Evolutionary conservation across 2,329 filamentous ascomycete genomes (phyloP), one percentile per base, ranked within the genome.

Genomic region (Microcyclospora pomicola): DNA sequence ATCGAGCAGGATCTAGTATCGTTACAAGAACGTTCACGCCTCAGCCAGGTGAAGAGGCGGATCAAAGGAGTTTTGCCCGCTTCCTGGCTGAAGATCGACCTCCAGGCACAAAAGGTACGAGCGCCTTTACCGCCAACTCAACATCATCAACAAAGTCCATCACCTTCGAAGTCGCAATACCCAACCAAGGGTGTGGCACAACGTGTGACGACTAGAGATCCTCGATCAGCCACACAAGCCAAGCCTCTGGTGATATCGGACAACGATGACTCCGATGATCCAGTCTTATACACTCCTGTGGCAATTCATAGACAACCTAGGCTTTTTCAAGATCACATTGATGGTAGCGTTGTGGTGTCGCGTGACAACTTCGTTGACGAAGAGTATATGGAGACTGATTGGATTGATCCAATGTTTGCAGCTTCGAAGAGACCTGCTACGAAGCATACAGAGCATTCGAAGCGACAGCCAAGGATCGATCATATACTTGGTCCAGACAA

Each of bases 31-130:
- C 19, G 19, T 24, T 24, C 19, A 24, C 19, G 19, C 19, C 19
- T 24, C 19, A 24, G 19, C 19, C 19, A 53, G 27, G 59, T 61
- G 31, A 51, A 55, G 9, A 63, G 56, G 38, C 59, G 58, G 29
- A 69, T 69, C 34, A 64, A 55, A 50, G 66, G 66, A 10, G 66
- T 69, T 6, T 49, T 69, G 13, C 66, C 66, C 16, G 66, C 66
- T 24, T 69, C 66, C 1, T 69, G 65, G 64, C 47, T 69, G 36
- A 65, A 60, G 36, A 59, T 69, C 19, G 66, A 69, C 42, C 50
- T 54, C n/a, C 55, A 62, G 30, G 43, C 49, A 12, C 49, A 50
- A 28, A 42, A 43, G 32, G 19, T 40, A 36, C 41, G 24, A 15
- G 32, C 34, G 15, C 33, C 41, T 6, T 34, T 39, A 24, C 36